Conservation (phyloP, 805 yeast genomes). For the Metschnikowia matae region DNA sequence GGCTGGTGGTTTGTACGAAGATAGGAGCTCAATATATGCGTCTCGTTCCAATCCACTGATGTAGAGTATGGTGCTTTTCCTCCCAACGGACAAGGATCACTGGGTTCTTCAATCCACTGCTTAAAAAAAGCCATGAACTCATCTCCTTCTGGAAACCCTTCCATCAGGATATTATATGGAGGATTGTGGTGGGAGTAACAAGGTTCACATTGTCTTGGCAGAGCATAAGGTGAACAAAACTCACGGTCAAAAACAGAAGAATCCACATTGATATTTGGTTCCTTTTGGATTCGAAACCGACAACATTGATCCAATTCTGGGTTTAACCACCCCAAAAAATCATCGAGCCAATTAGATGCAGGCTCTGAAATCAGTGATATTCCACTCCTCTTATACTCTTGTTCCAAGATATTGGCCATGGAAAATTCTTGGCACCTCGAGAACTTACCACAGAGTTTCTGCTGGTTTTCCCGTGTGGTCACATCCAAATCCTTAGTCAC, state of each 20-base stretch:
- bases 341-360: slow-evolving; percentile 90
- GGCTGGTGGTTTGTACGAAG: slow-evolving; percentile 81
- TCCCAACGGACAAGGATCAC: slow-evolving; percentile 91
- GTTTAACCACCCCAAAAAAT: slow-evolving; percentile 79
- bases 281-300: slow-evolving; percentile 47
- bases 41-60: slow-evolving; percentile 35
- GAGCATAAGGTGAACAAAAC: slow-evolving; percentile 62
- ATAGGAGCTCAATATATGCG: slow-evolving; percentile 50
- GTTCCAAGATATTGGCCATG: slow-evolving; percentile 74
- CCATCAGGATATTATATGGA: slow-evolving; percentile 68
- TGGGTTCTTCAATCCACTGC: slow-evolving; percentile 79
- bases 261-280: neutral
- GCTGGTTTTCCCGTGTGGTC: slow-evolving; percentile 60
- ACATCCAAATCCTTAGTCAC: slow-evolving; percentile 68
- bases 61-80: slow-evolving; percentile 88
- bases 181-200: slow-evolving; percentile 62
- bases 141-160: slow-evolving; percentile 71
- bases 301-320: slow-evolving; percentile 89
- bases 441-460: slow-evolving; percentile 79
- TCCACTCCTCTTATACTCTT: slow-evolving; percentile 68
- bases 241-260: slow-evolving; percentile 24
- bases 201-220: slow-evolving; percentile 66
- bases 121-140: slow-evolving; percentile 69
- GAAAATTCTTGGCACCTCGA: slow-evolving; percentile 80
- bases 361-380: slow-evolving; percentile 74